Evolutionary conservation across 306 rosid genomes (phyloP).

Genomic region (Trichosanthes cucumerina): DNA sequence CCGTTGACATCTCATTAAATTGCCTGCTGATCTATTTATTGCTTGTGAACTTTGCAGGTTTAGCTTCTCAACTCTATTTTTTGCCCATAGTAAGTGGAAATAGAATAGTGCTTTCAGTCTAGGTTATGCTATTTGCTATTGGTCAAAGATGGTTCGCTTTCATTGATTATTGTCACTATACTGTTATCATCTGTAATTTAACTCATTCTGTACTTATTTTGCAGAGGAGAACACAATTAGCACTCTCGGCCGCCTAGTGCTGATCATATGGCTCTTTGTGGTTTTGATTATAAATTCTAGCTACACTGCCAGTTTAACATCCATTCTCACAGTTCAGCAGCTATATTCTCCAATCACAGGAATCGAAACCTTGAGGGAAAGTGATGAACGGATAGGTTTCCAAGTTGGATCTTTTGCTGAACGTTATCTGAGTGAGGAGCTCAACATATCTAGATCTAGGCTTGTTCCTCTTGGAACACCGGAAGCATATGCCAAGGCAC

Average conservation of each 20-base stretch:
- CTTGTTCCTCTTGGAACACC: conserved; percentile 75
- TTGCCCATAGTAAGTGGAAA: conserved; percentile 79
- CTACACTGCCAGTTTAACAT: conserved; percentile 98
- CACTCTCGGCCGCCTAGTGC: conserved; percentile 71
- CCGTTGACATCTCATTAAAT: not conserved
- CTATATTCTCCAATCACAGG: conserved; percentile 67
- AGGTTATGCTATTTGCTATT: not conserved
- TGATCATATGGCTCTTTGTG: conserved; percentile 87
- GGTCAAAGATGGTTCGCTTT: not conserved
- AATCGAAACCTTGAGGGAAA: conserved; percentile 54
- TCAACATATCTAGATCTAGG: conserved; percentile 67
- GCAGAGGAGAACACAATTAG: conserved; percentile 96
- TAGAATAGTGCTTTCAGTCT: not conserved
- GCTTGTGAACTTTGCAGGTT: conserved; percentile 66
- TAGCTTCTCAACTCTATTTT: conserved; percentile 87
- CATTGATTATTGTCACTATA: not conserved
- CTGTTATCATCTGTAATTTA: conserved; percentile 2
- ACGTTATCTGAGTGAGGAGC: conserved; percentile 55
- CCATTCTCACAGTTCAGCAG: conserved; percentile 91
- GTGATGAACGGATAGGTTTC: conserved; percentile 64
- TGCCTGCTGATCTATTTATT: conserved; percentile 18
- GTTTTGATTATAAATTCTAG: conserved; percentile 92
- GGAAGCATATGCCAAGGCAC: conserved; percentile 64
- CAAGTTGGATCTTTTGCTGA: conserved; percentile 89
- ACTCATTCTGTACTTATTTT: conserved; percentile 12